These are phyloP conservation scores for Cercophora scortea DNA, from an alignment of 495 filamentous ascomycete genomes.

Conservation along the genomic window DNA sequence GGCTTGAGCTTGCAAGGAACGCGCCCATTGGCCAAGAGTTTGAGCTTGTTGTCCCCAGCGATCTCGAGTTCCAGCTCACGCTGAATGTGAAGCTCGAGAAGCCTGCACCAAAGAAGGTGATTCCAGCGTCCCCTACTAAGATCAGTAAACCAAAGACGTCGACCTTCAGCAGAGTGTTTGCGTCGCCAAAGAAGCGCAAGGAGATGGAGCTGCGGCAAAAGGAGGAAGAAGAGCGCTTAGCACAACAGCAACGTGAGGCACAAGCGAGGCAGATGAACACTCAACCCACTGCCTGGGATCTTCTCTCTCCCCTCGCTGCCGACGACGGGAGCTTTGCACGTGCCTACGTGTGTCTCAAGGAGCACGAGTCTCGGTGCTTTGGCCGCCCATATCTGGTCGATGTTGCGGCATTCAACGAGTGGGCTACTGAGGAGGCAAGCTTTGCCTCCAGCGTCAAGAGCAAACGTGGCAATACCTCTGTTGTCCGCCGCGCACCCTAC, in stretches of 20 bases:
- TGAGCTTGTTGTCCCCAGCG: constrained; percentile 91
- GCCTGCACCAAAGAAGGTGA: constrained; percentile 39
- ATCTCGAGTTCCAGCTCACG: constrained; percentile 94
- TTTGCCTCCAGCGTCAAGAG: constrained; percentile 74
- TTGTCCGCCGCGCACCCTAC: constrained; percentile 72
- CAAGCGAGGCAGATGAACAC: constrained; percentile 48
- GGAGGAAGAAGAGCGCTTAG: constrained; percentile 61
- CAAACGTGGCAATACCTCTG: constrained; percentile 60
- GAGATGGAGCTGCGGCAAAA: constrained; percentile 78
- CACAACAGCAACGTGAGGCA: constrained; percentile 60
- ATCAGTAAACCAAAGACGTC: constrained; percentile 60
- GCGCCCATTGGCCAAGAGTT: constrained; percentile 98
- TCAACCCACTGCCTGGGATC: constrained; percentile 71
- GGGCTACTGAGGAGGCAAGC: constrained; percentile 76
- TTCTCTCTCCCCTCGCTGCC: constrained; percentile 75
- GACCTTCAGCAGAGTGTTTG: constrained; percentile 85
- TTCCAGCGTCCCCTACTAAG: constrained; percentile 50
- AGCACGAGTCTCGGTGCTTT: constrained; percentile 79
- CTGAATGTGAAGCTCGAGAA: constrained; percentile 90
- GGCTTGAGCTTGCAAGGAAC: constrained; percentile 85
- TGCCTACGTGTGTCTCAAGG: constrained; percentile 84
- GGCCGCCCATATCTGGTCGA: constrained; percentile 82
- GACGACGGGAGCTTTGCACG: constrained; percentile 89
- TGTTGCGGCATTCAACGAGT: constrained; percentile 93
- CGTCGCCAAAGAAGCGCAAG: constrained; percentile 89